These are phyloP conservation scores for Pestalotiopsis sp. DNA, from an alignment of 2,329 filamentous ascomycete species.

Conservation along the genomic window DNA sequence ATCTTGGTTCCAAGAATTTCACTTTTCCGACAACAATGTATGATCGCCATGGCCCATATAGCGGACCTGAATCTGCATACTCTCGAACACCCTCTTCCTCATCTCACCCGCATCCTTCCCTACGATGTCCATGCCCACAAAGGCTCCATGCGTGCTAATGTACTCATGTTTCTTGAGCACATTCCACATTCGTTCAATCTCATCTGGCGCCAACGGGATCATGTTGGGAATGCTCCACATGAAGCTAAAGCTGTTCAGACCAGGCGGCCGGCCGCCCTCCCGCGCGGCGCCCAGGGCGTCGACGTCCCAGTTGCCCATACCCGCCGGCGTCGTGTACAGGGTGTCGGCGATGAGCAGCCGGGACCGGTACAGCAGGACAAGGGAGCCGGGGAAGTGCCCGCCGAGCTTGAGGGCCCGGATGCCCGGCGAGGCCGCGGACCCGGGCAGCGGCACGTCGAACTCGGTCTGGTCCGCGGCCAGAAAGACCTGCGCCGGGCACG, in stretches of 20 bases:
- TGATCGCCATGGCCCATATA: conserved; percentile 50
- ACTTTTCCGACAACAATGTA: conserved; percentile 36
- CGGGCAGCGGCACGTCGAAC: conserved; percentile 35
- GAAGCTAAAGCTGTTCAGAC: conserved; percentile 64
- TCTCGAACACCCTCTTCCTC: conserved; percentile 70
- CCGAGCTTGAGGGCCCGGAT: conserved; percentile 70
- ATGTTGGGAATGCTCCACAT: conserved; percentile 78
- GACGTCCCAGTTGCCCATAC: conserved; percentile 48
- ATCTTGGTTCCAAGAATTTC: background rate
- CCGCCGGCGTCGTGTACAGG: conserved; percentile 69
- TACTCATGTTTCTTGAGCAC: conserved; percentile 65
- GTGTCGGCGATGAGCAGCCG: conserved; percentile 78
- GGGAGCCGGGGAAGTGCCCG: conserved; percentile 78
- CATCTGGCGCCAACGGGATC: conserved; percentile 70
- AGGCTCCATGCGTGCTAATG: conserved; percentile 67
- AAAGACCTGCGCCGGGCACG: conserved; percentile 47
- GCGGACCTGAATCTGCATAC: conserved; percentile 73
- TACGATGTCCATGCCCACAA: conserved; percentile 64
- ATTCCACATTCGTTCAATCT: conserved; percentile 72
- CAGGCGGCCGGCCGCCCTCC: conserved; percentile 35
- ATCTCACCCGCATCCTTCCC: conserved; percentile 45
- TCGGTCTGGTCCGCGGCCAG: conserved; percentile 42
- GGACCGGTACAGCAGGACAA: conserved; percentile 64
- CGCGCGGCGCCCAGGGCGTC: conserved; percentile 42
- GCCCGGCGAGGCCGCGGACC: conserved; percentile 39